A percentile compares a stretch with the other conserved stretches of the same genome.
Evolutionary conservation across 1,139 yeast genomes (phyloP).

Genomic region (Geotrichum klebahnii): DNA sequence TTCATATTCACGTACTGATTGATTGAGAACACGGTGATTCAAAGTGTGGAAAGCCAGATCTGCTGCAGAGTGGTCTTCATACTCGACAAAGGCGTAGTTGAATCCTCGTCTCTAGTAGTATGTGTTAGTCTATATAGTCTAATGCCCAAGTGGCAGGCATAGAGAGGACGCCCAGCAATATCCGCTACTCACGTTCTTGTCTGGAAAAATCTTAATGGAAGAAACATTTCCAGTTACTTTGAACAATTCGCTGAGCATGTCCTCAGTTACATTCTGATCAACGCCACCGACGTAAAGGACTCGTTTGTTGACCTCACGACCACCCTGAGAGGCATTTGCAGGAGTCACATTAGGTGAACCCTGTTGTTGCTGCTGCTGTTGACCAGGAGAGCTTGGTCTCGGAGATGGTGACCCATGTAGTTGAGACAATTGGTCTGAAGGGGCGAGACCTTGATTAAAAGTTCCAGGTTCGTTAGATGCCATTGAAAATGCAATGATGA

Average conservation of each 20-base stretch:
- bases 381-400: slow-evolving; percentile 15
- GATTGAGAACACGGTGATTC: slow-evolving; percentile 46
- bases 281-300: slow-evolving; percentile 76
- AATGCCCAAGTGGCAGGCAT: background rate
- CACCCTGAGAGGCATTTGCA: slow-evolving; percentile 74
- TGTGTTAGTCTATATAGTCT: slow-evolving; percentile 14
- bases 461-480: slow-evolving; percentile 5
- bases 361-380: slow-evolving; percentile 29
- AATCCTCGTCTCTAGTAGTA: slow-evolving; percentile 44
- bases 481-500: slow-evolving; percentile 5
- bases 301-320: slow-evolving; percentile 69
- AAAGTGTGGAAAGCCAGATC: slow-evolving; percentile 57
- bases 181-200: slow-evolving; percentile 48
- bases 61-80: slow-evolving; percentile 56
- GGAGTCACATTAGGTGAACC: slow-evolving; percentile 38
- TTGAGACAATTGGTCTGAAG: background rate
- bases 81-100: slow-evolving; percentile 84
- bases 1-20: slow-evolving; percentile 41
- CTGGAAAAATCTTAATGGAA: slow-evolving; percentile 57
- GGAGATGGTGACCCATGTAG: background rate
- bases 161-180: too few relatives aligned
- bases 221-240: slow-evolving; percentile 52
- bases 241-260: slow-evolving; percentile 56
- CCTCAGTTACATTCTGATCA: slow-evolving; percentile 62
- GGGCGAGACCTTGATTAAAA: background rate